Evolutionary conservation across 129 eudicot genomes (phyloP).

Genomic region (Glebionis coronaria): DNA sequence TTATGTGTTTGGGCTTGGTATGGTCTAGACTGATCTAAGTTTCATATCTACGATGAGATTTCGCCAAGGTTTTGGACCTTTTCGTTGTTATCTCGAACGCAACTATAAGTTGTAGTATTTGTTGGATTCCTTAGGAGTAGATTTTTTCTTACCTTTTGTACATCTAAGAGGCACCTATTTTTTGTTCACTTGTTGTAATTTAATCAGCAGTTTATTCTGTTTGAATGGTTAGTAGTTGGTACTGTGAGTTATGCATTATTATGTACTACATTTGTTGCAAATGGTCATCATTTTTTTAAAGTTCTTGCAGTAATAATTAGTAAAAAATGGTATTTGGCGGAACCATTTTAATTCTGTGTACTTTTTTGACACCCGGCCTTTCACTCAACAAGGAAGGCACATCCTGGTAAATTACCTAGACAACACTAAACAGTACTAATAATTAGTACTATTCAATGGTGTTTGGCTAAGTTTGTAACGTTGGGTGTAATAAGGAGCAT

Average conservation of each 20-base stretch:
- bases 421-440: too few relatives aligned
- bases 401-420: too few relatives aligned
- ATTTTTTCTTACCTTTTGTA: conserved; percentile 15
- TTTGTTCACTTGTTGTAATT: conserved; percentile 22
- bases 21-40: conserved; percentile 28
- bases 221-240: conserved; percentile 21
- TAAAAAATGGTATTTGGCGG: too few relatives aligned
- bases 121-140: conserved; percentile 29
- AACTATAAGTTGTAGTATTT: conserved; percentile 26
- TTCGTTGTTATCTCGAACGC: conserved; percentile 27
- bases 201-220: conserved; percentile 14
- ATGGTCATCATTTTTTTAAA: neutral
- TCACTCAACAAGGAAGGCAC: too few relatives aligned
- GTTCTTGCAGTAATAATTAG: too few relatives aligned
- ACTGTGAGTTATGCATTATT: neutral
- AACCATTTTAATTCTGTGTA: too few relatives aligned
- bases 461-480: too few relatives aligned
- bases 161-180: conserved; percentile 22
- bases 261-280: conserved; percentile 7
- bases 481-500: too few relatives aligned
- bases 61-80: conserved; percentile 25
- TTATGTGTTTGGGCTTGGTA: conserved; percentile 30
- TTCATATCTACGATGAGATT: conserved; percentile 17
- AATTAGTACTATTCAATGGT: too few relatives aligned
- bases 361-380: too few relatives aligned